These are phyloP conservation scores for Zizania palustris DNA, from an alignment of 202 grass and related monocot species.

Conservation along the genomic window DNA sequence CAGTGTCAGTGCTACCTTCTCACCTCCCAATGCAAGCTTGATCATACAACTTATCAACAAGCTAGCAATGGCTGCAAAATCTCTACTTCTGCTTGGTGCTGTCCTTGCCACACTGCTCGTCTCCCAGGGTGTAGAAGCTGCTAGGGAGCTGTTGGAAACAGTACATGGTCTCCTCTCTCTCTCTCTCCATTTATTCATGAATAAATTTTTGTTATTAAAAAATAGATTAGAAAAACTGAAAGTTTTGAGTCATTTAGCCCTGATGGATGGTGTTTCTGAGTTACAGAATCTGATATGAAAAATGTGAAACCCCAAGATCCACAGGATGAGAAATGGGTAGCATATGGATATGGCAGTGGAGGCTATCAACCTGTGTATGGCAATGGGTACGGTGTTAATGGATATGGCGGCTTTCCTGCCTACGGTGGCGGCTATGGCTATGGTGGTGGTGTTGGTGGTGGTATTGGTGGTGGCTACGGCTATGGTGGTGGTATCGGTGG, in stretches of 20 bases:
- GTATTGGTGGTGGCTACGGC: neutral
- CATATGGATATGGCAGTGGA: neutral
- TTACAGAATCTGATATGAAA: neutral
- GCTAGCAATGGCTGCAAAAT: neutral
- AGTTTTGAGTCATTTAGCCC: too few species aligned
- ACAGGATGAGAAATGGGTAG: neutral
- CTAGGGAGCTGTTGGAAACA: neutral
- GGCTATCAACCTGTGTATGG: neutral
- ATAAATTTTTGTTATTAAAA: too few species aligned
- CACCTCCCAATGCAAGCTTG: neutral
- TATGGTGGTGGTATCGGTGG: too few species aligned
- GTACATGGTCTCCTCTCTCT: neutral
- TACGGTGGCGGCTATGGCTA: neutral
- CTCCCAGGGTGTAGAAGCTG: neutral
- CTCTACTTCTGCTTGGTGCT: constrained; percentile 4
- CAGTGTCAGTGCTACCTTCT: neutral
- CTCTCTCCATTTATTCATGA: too few species aligned
- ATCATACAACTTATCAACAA: neutral
- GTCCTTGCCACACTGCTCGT: constrained; percentile 7
- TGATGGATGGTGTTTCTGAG: neutral
- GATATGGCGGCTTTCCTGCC: too few species aligned
- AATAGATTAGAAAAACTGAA: too few species aligned
- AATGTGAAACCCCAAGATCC: neutral
- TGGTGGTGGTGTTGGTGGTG: neutral
- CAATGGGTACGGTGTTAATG: too few species aligned